A percentile compares a stretch with the other conserved stretches of the same genome.
These are phyloP conservation scores for Parietaria judaica DNA, from an alignment of 306 rosid genomes.

Conservation along the genomic window DNA sequence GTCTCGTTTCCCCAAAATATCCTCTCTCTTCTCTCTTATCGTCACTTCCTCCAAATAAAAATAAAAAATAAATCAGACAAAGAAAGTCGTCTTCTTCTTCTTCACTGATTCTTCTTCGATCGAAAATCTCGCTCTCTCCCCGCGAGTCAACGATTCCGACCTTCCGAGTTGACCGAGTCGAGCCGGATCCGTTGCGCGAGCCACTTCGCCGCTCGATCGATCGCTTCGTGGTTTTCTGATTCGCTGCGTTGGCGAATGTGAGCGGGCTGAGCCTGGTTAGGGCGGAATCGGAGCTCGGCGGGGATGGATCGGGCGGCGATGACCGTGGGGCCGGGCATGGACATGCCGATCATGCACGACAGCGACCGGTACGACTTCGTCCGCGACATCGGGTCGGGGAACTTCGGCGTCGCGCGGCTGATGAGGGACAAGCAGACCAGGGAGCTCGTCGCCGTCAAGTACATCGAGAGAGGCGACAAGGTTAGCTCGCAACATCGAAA, in stretches of 20 bases:
- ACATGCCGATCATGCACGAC: constrained; percentile 86
- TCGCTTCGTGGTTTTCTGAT: not conserved
- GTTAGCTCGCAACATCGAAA: constrained; percentile 22
- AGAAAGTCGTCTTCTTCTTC: not conserved
- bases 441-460: constrained; percentile 89
- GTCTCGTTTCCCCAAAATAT: constrained; percentile 10
- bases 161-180: constrained; percentile 9
- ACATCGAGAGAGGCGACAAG: constrained; percentile 88
- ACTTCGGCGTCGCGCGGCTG: constrained; percentile 82
- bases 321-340: constrained; percentile 65
- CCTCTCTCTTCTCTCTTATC: constrained; percentile 7
- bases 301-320: constrained; percentile 67
- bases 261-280: constrained; percentile 22
- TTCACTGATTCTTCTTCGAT: constrained; percentile 9
- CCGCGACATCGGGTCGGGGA: constrained; percentile 82
- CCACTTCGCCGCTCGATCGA: not conserved
- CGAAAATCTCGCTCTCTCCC: constrained; percentile 8
- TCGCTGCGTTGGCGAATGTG: constrained; percentile 24
- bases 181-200: constrained; percentile 14
- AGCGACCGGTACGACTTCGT: constrained; percentile 85
- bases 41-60: not conserved
- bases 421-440: constrained; percentile 77
- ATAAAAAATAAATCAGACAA: not conserved
- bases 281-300: constrained; percentile 10
- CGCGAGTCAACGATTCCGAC: not conserved